phyloP scores from a whole-genome alignment of 306 rosid species.

The Alnus glutinosa region DNA sequence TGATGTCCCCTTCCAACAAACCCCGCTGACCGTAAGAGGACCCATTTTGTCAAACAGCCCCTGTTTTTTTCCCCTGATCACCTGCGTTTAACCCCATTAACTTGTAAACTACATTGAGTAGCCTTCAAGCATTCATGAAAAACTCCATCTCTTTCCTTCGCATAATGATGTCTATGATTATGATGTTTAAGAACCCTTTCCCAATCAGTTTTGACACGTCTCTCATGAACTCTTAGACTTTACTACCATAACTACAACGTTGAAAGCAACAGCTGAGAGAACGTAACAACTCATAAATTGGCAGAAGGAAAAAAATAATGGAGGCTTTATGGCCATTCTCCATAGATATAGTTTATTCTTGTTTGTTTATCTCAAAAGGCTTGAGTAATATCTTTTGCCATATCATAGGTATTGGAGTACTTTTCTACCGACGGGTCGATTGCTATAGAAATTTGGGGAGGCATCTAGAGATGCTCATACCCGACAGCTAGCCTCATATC shows the following conservation, averaged over 20 bases:
- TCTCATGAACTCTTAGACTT: slow-evolving; percentile 11
- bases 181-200: slow-evolving; percentile 20
- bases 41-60: neutral
- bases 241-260: slow-evolving; percentile 19
- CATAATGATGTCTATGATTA: slow-evolving; percentile 13
- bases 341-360: neutral
- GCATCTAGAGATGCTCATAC: too few species aligned
- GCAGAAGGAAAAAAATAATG: neutral
- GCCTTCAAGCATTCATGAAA: slow-evolving; percentile 36
- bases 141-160: slow-evolving; percentile 6
- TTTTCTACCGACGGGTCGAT: too few species aligned
- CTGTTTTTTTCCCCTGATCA: neutral
- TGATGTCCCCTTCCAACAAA: neutral
- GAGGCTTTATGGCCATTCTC: slow-evolving; percentile 13
- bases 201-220: slow-evolving; percentile 11
- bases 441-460: too few species aligned
- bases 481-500: too few species aligned
- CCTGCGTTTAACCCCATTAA: neutral
- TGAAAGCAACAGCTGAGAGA: slow-evolving; percentile 8
- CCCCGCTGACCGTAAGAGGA: neutral
- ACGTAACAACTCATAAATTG: slow-evolving; percentile 14
- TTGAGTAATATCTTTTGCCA: too few species aligned
- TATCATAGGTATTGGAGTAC: too few species aligned
- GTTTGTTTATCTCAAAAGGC: too few species aligned
- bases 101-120: slow-evolving; percentile 34